Evolutionary conservation across 345 rosid species (phyloP).

Genomic region (Garcia nutans): DNA sequence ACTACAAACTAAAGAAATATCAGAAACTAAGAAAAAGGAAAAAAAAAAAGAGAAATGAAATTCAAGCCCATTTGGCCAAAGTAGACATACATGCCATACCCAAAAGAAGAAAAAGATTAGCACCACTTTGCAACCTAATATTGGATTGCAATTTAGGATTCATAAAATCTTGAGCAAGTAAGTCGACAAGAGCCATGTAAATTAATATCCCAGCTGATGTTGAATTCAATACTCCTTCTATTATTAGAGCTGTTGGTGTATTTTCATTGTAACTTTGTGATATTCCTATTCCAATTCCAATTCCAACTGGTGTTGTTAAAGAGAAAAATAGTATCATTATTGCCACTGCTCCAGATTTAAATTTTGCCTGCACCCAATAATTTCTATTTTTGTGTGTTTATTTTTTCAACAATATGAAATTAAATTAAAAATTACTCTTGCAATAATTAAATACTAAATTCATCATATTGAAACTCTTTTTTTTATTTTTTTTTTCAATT

Average conservation of each 20-base stretch:
- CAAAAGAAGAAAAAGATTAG: constrained; percentile 50
- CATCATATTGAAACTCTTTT: no score
- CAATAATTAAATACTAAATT: no score
- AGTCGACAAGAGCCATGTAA: constrained; percentile 83
- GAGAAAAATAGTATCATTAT: constrained; percentile 57
- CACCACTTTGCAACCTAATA: constrained; percentile 52
- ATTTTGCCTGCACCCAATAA: neutral
- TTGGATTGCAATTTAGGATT: constrained; percentile 53
- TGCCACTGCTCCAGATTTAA: neutral
- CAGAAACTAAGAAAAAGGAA: no score
- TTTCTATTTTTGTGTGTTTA: no score
- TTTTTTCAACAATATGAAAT: no score
- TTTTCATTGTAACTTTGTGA: constrained; percentile 44
- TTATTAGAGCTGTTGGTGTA: constrained; percentile 47
- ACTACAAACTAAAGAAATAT: no score
- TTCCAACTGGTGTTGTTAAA: constrained; percentile 60
- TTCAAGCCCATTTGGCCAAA: constrained; percentile 64
- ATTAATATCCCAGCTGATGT: constrained; percentile 73
- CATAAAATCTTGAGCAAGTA: constrained; percentile 71
- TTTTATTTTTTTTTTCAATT: no score
- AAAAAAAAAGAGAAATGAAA: no score
- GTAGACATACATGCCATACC: constrained; percentile 67
- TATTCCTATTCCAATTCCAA: constrained; percentile 59
- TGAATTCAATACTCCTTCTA: constrained; percentile 60
- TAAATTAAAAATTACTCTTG: no score